Conservation (phyloP, 1,284 basidiomycete genomes). For the Coniferiporia weirii region DNA sequence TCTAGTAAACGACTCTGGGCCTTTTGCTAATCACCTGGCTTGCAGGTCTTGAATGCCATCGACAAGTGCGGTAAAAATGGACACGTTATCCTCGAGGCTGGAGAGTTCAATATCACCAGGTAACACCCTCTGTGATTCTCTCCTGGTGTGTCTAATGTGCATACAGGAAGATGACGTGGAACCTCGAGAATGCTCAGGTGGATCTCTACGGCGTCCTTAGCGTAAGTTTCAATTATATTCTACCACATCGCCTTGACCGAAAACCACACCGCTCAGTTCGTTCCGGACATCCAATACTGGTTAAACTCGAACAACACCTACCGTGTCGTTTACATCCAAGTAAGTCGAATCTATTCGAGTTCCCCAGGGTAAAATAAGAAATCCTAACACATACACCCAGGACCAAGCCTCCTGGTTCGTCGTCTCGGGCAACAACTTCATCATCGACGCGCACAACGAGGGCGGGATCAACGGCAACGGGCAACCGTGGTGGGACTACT, state of each 20-base stretch:
- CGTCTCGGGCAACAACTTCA: slow-evolving; percentile 53
- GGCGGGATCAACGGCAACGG: slow-evolving; percentile 67
- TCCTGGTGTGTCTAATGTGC: neutral
- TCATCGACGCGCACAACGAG: slow-evolving; percentile 52
- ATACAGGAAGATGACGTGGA: slow-evolving; percentile 55
- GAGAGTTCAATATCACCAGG: slow-evolving; percentile 51
- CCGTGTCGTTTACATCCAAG: slow-evolving; percentile 58
- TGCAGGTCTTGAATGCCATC: slow-evolving; percentile 47
- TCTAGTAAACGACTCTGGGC: neutral
- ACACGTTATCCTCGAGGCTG: slow-evolving; percentile 38
- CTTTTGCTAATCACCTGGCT: neutral
- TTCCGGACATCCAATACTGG: slow-evolving; percentile 58
- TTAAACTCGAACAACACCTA: slow-evolving; percentile 51
- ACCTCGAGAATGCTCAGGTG: slow-evolving; percentile 44
- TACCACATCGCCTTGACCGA: neutral
- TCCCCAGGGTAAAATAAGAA: neutral
- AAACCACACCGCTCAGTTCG: slow-evolving; percentile 34
- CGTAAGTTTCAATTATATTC: slow-evolving; percentile 26
- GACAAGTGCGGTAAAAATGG: slow-evolving; percentile 48
- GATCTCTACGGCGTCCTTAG: slow-evolving; percentile 53
- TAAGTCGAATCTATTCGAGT: slow-evolving; percentile 24
- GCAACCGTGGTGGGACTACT: slow-evolving; percentile 49
- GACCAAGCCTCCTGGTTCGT: slow-evolving; percentile 66
- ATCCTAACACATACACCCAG: slow-evolving; percentile 38
- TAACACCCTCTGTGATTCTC: slow-evolving; percentile 16